Evolutionary conservation across 2,329 filamentous ascomycete species (phyloP).

Genomic region (Pseudocercospora pini-densiflorae): DNA sequence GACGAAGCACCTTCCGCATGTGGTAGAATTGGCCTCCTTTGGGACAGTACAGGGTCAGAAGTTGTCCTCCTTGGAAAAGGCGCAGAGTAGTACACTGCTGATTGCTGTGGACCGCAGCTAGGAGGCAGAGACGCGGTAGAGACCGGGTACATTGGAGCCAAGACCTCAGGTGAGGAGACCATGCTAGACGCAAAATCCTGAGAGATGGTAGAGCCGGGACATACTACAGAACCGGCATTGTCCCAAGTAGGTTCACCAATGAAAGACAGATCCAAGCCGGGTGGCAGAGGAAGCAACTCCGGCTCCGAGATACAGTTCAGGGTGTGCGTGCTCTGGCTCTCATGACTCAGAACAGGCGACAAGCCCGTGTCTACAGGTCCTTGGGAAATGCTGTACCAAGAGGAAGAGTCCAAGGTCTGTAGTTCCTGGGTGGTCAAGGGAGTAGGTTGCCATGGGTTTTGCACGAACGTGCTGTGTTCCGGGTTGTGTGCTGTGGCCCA

Average conservation of each 20-base stretch:
- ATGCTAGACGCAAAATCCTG: constrained; percentile 19
- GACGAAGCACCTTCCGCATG: constrained; percentile 7
- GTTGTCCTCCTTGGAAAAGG: constrained; percentile 26
- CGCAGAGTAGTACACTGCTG: constrained; percentile 16
- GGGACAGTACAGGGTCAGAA: constrained; percentile 25
- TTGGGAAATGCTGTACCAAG: constrained; percentile 31
- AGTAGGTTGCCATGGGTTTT: constrained; percentile 29
- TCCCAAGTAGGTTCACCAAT: constrained; percentile 33
- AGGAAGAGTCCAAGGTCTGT: constrained; percentile 27
- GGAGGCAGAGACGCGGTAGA: constrained; percentile 15
- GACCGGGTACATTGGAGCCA: constrained; percentile 10
- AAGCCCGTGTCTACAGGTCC: constrained; percentile 40
- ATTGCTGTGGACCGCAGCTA: constrained; percentile 18
- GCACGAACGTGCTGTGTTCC: constrained; percentile 32
- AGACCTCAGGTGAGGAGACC: constrained; percentile 15
- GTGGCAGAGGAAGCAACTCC: constrained; percentile 33
- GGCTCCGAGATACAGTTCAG: constrained; percentile 36
- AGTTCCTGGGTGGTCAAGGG: constrained; percentile 28
- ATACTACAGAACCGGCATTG: constrained; percentile 21
- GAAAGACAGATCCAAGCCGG: constrained; percentile 37
- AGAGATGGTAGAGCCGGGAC: constrained; percentile 13
- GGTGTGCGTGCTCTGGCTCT: constrained; percentile 41
- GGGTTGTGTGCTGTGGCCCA: constrained; percentile 33
- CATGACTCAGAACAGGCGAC: constrained; percentile 42
- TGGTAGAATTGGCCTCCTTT: constrained; percentile 20